A percentile compares a stretch with the other conserved stretches of the same genome.
These are phyloP conservation scores for Microdochium bolleyi DNA, from an alignment of 2,329 filamentous ascomycete species.

Conservation along the genomic window DNA sequence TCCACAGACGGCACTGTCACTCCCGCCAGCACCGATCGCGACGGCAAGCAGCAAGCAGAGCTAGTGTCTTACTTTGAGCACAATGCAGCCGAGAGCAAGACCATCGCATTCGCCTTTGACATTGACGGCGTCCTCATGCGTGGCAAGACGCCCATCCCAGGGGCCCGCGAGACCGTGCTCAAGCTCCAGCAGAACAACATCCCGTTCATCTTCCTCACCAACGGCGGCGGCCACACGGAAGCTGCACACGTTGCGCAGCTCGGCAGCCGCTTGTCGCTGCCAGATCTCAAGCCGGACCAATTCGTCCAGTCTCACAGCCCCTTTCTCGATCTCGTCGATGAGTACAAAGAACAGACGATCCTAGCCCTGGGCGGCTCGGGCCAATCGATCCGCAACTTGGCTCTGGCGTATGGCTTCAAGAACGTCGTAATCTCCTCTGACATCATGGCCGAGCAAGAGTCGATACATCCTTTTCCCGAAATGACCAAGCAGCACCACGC, in stretches of 20 bases:
- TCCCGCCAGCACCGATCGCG: too few relatives aligned
- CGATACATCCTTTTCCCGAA: constrained; percentile 24
- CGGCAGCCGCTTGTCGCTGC: constrained; percentile 38
- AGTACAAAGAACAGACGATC: constrained; percentile 41
- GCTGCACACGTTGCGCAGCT: constrained; percentile 52
- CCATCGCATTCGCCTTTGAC: constrained; percentile 8
- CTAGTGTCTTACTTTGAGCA: too few relatives aligned
- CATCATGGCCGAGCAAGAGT: constrained; percentile 11
- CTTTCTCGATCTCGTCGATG: constrained; percentile 47
- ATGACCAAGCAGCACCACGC: constrained; percentile 21
- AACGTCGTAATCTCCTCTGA: constrained; percentile 29
- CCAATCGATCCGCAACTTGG: constrained; percentile 18
- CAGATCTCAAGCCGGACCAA: constrained; percentile 27
- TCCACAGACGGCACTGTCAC: too few relatives aligned
- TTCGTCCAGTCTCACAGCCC: constrained; percentile 72
- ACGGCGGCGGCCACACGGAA: constrained; percentile 64
- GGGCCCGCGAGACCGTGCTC: constrained; percentile 49
- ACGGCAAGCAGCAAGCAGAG: too few relatives aligned
- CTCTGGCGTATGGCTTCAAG: constrained; percentile 22
- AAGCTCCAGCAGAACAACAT: constrained; percentile 53
- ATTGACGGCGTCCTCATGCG: constrained; percentile 67
- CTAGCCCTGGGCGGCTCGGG: constrained; percentile 44
- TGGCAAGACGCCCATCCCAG: constrained; percentile 53
- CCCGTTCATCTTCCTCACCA: constrained; percentile 68
- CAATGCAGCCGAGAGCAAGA: not conserved